Evolutionary conservation across 495 filamentous ascomycete species (phyloP).

Genomic region (Neurospora intermedia): DNA sequence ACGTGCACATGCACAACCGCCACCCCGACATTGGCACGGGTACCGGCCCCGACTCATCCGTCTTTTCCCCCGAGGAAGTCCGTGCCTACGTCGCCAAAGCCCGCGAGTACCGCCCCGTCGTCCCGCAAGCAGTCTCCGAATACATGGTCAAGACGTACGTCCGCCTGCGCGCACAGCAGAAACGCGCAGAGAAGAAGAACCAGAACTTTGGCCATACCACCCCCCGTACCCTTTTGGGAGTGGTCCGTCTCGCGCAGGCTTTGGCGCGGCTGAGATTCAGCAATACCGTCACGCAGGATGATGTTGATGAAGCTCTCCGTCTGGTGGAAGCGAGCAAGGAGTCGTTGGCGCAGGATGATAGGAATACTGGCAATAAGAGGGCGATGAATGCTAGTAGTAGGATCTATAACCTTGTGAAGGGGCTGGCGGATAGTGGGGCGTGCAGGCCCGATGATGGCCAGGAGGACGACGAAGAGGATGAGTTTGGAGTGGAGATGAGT

Average conservation of each 20-base stretch:
- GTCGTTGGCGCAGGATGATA: constrained; percentile 59
- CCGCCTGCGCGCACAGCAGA: constrained; percentile 75
- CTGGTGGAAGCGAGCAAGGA: constrained; percentile 89
- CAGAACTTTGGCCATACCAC: constrained; percentile 89
- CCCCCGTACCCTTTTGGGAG: constrained; percentile 82
- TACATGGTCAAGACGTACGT: constrained; percentile 97
- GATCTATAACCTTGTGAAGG: constrained; percentile 88
- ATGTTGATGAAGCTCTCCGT: constrained; percentile 89
- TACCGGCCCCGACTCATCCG: constrained; percentile 37
- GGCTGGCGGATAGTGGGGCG: constrained; percentile 66
- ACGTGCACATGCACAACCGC: constrained; percentile 93
- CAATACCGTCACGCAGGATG: constrained; percentile 71
- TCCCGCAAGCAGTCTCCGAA: constrained; percentile 74
- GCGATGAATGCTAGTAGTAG: constrained; percentile 76
- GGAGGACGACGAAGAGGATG: constrained; percentile 26
- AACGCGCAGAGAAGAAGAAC: constrained; percentile 75
- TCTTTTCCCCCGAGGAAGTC: constrained; percentile 85
- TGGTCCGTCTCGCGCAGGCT: constrained; percentile 87
- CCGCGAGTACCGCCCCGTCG: constrained; percentile 72
- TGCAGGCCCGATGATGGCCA: constrained; percentile 60
- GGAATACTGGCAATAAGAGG: constrained; percentile 38
- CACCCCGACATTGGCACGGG: constrained; percentile 74
- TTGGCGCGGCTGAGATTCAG: constrained; percentile 88
- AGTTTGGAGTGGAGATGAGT: constrained; percentile 57
- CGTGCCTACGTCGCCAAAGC: constrained; percentile 92